A percentile compares a stretch with the other conserved stretches of the same genome.
Evolutionary conservation across 2,329 filamentous ascomycete species (phyloP).

Genomic region (Paramyrothecium roridum): DNA sequence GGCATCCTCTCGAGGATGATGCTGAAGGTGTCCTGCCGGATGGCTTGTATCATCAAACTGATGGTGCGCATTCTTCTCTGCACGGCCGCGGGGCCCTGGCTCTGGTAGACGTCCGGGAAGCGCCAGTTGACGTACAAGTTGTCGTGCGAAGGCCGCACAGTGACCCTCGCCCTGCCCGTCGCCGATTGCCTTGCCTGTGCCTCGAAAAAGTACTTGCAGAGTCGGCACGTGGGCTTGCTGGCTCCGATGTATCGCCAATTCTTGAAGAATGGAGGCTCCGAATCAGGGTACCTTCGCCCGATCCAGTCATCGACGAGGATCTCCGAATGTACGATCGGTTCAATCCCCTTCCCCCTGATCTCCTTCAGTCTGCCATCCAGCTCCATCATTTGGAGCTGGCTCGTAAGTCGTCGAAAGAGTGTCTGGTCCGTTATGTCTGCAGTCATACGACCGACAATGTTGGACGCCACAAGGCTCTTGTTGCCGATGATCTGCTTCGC

Average conservation of each 20-base stretch:
- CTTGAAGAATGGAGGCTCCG: slow-evolving; percentile 20
- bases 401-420: slow-evolving; percentile 7
- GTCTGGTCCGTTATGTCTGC: background rate
- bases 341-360: slow-evolving; percentile 14
- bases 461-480: slow-evolving; percentile 11
- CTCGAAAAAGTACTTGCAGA: slow-evolving; percentile 35
- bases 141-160: slow-evolving; percentile 24
- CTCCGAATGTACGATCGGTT: slow-evolving; percentile 32
- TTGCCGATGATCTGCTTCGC: slow-evolving; percentile 11
- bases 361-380: slow-evolving; percentile 18
- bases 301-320: slow-evolving; percentile 14
- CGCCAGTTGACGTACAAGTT: slow-evolving; percentile 38
- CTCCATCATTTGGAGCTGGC: slow-evolving; percentile 14
- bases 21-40: slow-evolving; percentile 22
- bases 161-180: slow-evolving; percentile 11
- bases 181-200: slow-evolving; percentile 8
- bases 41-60: slow-evolving; percentile 17
- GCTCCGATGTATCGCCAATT: slow-evolving; percentile 33
- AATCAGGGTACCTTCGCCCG: background rate
- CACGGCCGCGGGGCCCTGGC: slow-evolving; percentile 3
- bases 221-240: slow-evolving; percentile 36
- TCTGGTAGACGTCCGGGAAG: slow-evolving; percentile 25
- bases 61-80: slow-evolving; percentile 15
- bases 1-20: slow-evolving; percentile 22
- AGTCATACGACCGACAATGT: slow-evolving; percentile 19